Evolutionary conservation across 2,329 filamentous ascomycete species (phyloP), one percentile per base, ranked within the genome.

Genomic region (Fusarium oxysporum): DNA sequence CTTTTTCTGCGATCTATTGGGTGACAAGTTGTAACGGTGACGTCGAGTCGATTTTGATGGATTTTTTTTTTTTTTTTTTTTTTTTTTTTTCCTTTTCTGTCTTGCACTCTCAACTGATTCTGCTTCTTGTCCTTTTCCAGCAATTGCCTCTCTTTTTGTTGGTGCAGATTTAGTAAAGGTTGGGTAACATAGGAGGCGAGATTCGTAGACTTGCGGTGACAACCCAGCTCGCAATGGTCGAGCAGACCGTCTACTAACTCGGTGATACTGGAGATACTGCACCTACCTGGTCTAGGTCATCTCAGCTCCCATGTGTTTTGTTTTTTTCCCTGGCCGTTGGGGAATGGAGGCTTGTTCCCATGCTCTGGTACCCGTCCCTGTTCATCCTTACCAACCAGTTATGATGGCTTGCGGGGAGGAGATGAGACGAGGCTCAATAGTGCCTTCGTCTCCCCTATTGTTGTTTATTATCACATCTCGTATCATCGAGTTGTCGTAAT

Each of bases 401-500:
- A 58, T 63, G 65, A 43, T 62, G 60, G 55, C 60, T 54, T 56
- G 38, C 44, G 25, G 60, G 28, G 53, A 56, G 60, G 66, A 60
- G 64, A 65, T 57, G 69, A 60, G 58, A 65, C 48, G 69, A 71
- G 54, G 45, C 43, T 60, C 55, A 58, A 56, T 62, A 62, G 62
- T 64, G n/a, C 32, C 50, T 61, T 64, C 45, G 38, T 51, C 48
- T 64, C 53, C 40, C 35, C 63, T 58, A 64, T 76, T 57, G 48
- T 66, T 67, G 66, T 37, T 50, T 51, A 54, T 68, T 41, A 33
- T 48, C 63, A 47, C 61, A 73, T 71, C 58, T 71, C 64, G 69
- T 51, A 56, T 71, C 44, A 41, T 70, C 33, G 19, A 38, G 12
- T 67, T 59, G 70, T 77, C 70, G 73, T 76, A 76, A 72, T 76